Percentiles rank a stretch among this genome's conserved stretches.
Evolutionary conservation across 768 basidiomycete genomes (phyloP).

Genomic region (Stropharia rugosoannulata): DNA sequence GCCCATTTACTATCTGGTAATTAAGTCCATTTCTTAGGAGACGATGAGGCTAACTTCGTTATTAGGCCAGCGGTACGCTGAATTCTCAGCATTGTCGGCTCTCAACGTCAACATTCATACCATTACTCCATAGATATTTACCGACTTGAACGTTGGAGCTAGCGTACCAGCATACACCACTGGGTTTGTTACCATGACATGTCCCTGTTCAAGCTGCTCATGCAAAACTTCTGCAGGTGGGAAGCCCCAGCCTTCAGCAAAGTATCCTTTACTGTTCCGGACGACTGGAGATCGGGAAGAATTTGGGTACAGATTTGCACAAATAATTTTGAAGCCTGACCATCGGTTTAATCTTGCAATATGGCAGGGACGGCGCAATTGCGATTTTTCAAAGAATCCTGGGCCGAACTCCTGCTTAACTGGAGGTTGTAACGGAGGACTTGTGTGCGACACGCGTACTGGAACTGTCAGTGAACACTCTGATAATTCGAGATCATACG

Average conservation of each 20-base stretch:
- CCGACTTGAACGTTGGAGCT: slow-evolving; percentile 50
- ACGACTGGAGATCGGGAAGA: slow-evolving; percentile 63
- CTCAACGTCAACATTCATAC: neutral
- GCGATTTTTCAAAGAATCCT: slow-evolving; percentile 51
- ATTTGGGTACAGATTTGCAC: slow-evolving; percentile 37
- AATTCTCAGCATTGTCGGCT: neutral
- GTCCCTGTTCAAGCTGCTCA: neutral
- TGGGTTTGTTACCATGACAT: slow-evolving; percentile 35
- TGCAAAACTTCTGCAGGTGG: slow-evolving; percentile 30
- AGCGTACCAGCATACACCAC: slow-evolving; percentile 40
- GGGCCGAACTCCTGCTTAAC: slow-evolving; percentile 55
- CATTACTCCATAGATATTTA: slow-evolving; percentile 48
- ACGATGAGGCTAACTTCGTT: neutral
- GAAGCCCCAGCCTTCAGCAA: slow-evolving; percentile 34
- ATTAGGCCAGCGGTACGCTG: slow-evolving; percentile 37
- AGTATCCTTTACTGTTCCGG: slow-evolving; percentile 52
- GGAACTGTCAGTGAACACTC: slow-evolving; percentile 40
- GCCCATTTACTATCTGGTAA: slow-evolving; percentile 71
- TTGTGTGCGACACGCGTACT: slow-evolving; percentile 46
- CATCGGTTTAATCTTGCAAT: slow-evolving; percentile 28
- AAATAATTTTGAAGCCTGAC: no score
- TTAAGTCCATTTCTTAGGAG: slow-evolving; percentile 2
- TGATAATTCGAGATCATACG: no score
- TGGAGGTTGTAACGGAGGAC: slow-evolving; percentile 67
- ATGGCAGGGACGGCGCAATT: slow-evolving; percentile 57